Percentiles rank a stretch among this genome's conserved stretches.
Evolutionary conservation across 2,329 filamentous ascomycete species (phyloP).

Genomic region (Talaromyces albobiverticillius): DNA sequence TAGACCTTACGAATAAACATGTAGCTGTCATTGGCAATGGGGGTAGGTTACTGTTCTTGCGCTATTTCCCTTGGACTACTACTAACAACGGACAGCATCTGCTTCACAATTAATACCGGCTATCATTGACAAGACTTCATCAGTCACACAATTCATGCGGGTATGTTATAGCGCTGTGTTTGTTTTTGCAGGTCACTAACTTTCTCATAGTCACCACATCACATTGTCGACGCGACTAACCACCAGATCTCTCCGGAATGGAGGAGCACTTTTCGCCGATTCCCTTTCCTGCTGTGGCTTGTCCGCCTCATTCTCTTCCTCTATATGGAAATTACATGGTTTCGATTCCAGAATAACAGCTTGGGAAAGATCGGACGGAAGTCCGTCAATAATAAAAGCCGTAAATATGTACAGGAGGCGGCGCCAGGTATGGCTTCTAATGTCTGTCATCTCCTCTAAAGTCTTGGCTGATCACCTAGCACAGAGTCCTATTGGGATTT

Average conservation of each 20-base stretch:
- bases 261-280: not conserved
- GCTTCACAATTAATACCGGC: constrained; percentile 7
- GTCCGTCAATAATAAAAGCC: not conserved
- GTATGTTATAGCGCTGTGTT: not conserved
- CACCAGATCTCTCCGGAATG: not conserved
- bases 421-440: constrained; percentile 1
- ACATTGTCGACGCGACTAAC: not conserved
- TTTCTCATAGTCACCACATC: constrained; percentile 3
- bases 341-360: not conserved
- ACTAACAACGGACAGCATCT: constrained; percentile 1
- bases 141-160: constrained; percentile 6
- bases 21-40: constrained; percentile 32
- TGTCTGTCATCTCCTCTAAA: not conserved
- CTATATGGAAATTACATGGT: constrained; percentile 6
- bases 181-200: not conserved
- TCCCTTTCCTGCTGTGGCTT: not conserved
- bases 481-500: constrained; percentile 18
- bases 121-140: constrained; percentile 3
- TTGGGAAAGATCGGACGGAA: not conserved
- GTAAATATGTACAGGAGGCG: not conserved
- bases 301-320: constrained; percentile 2
- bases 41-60: not conserved
- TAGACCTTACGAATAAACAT: constrained; percentile 24
- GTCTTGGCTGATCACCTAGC: not conserved
- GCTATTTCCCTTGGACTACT: not conserved